phyloP scores from a whole-genome alignment of 345 rosid species.

The Syzygium aromaticum region DNA sequence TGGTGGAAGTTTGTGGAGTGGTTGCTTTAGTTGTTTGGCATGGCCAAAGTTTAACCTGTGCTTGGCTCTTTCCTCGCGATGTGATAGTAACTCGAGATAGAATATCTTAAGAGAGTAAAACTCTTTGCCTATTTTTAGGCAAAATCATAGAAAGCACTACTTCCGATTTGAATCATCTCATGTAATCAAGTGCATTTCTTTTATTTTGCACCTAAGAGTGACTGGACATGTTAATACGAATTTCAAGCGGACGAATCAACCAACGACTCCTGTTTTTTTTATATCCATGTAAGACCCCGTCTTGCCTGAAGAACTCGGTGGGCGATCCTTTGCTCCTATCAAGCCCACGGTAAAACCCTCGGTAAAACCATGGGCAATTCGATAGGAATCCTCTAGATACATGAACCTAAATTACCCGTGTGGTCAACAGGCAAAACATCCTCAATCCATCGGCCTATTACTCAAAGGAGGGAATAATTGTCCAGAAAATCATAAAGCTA shows the following conservation, averaged over 20 bases:
- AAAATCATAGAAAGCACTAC: background rate
- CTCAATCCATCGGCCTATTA: background rate
- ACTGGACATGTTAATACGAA: background rate
- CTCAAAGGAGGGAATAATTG: background rate
- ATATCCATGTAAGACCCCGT: background rate
- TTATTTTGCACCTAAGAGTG: background rate
- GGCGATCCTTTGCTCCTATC: background rate
- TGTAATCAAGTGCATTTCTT: background rate
- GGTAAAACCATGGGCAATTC: background rate
- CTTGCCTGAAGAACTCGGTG: background rate
- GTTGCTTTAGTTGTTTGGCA: background rate
- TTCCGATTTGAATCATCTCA: background rate
- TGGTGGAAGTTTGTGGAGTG: background rate
- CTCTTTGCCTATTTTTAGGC: background rate
- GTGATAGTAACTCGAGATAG: background rate
- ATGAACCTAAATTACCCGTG: background rate
- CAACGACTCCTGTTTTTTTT: background rate
- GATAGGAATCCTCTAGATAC: background rate
- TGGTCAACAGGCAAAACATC: background rate
- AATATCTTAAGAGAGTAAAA: background rate
- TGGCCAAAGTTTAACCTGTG: background rate
- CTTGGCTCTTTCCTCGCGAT: background rate
- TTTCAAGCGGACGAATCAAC: background rate
- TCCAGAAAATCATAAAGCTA: background rate
- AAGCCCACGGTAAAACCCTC: background rate